phyloP scores from a whole-genome alignment of 805 yeast species.

The Metahyphopichia silvanorum region DNA sequence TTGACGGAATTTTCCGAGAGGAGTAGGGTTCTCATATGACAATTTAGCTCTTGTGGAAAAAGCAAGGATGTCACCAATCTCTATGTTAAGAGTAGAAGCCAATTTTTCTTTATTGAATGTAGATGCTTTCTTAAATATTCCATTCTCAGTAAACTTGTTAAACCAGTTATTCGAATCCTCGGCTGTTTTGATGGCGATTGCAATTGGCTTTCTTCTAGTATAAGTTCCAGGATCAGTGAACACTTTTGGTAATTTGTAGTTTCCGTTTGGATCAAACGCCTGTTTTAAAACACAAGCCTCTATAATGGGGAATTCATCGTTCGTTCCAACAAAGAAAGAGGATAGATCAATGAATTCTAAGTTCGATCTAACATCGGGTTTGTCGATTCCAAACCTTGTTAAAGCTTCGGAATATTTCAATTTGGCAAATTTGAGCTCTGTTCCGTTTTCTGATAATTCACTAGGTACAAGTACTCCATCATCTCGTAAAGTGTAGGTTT shows the following conservation, averaged over 20 bases:
- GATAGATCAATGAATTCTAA: constrained; percentile 51
- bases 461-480: constrained; percentile 27
- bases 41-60: constrained; percentile 67
- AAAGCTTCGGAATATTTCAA: constrained; percentile 70
- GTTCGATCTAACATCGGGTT: constrained; percentile 80
- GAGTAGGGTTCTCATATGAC: constrained; percentile 92
- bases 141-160: constrained; percentile 28
- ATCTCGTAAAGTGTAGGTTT: constrained; percentile 34
- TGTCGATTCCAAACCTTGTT: constrained; percentile 80
- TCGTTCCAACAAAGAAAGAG: constrained; percentile 25
- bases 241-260: constrained; percentile 30
- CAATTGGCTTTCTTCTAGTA: constrained; percentile 54
- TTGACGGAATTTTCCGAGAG: constrained; percentile 84
- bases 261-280: constrained; percentile 31
- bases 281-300: constrained; percentile 68
- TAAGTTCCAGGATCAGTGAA: constrained; percentile 45
- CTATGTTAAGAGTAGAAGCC: constrained; percentile 32
- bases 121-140: constrained; percentile 13
- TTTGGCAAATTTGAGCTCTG: constrained; percentile 26
- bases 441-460: constrained; percentile 6
- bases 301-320: constrained; percentile 55
- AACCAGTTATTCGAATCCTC: constrained; percentile 45
- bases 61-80: constrained; percentile 73
- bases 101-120: constrained; percentile 15
- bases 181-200: constrained; percentile 47